Percentiles rank a stretch among this genome's conserved stretches.
Conservation (phyloP, 768 basidiomycete species). For the Mycena kentingensis region DNA sequence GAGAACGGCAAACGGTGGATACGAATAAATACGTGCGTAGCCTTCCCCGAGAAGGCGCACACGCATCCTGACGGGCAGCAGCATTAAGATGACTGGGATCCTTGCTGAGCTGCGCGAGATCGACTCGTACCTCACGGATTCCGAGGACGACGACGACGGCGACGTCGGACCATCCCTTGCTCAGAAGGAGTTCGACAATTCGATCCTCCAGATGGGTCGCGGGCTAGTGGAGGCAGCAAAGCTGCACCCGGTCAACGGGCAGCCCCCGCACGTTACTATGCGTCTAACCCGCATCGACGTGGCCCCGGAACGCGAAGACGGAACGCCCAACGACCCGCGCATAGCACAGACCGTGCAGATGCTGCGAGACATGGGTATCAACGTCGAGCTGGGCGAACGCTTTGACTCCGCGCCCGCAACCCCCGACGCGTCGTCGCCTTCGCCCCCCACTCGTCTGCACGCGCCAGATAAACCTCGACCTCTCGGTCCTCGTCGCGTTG, state of each 20-base stretch:
- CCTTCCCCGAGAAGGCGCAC: neutral
- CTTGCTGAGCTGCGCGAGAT: conserved; percentile 82
- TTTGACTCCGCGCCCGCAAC: conserved; percentile 29
- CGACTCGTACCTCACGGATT: conserved; percentile 77
- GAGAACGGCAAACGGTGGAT: conserved; percentile 79
- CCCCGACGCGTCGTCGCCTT: conserved; percentile 6
- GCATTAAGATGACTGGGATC: conserved; percentile 76
- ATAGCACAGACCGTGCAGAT: conserved; percentile 59
- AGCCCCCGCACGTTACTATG: conserved; percentile 53
- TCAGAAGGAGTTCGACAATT: conserved; percentile 66
- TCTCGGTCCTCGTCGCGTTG: conserved; percentile 83
- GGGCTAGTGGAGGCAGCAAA: conserved; percentile 64
- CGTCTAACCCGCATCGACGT: conserved; percentile 73
- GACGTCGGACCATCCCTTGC: conserved; percentile 42
- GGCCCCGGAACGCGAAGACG: conserved; percentile 26
- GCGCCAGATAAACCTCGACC: conserved; percentile 70
- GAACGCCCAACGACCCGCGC: conserved; percentile 48
- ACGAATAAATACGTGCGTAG: conserved; percentile 81
- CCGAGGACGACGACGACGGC: conserved; percentile 51
- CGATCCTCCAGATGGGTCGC: conserved; percentile 69
- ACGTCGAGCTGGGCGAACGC: conserved; percentile 67
- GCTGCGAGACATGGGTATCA: conserved; percentile 64
- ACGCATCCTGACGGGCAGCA: conserved; percentile 29
- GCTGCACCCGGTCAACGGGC: conserved; percentile 52
- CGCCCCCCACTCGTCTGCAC: conserved; percentile 49